Conservation (phyloP, 176 grass and related monocot species). For the Raddia guianensis region DNA sequence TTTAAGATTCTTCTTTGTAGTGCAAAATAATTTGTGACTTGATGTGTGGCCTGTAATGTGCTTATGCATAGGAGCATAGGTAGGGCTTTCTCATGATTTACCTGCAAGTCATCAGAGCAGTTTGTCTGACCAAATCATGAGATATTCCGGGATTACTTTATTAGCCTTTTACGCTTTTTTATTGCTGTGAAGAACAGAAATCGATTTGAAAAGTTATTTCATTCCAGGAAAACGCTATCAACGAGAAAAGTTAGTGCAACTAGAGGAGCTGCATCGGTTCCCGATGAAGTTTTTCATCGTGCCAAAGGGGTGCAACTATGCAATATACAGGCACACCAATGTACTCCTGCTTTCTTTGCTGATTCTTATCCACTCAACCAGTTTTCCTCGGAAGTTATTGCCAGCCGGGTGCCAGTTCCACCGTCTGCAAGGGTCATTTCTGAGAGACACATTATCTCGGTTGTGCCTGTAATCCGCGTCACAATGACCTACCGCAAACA, state of each 20-base stretch:
- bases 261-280: conserved; percentile 76
- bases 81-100: neutral
- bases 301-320: conserved; percentile 84
- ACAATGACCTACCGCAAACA: conserved; percentile 63
- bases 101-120: neutral
- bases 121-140: neutral
- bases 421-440: conserved; percentile 71
- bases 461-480: conserved; percentile 79
- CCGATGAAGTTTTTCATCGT: conserved; percentile 83
- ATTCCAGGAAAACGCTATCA: conserved; percentile 67
- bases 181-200: neutral
- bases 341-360: conserved; percentile 87
- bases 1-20: neutral
- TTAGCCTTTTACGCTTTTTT: neutral
- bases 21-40: neutral
- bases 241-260: conserved; percentile 69
- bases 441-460: conserved; percentile 79
- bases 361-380: conserved; percentile 86
- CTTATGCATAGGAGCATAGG: neutral
- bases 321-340: conserved; percentile 92
- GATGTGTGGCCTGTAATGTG: neutral
- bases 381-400: conserved; percentile 84
- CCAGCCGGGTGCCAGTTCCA: conserved; percentile 60
- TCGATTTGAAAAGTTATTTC: neutral
- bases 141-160: neutral